Conservation (phyloP, 2,329 filamentous ascomycete species). For the Pestalotiopsis sp. region DNA sequence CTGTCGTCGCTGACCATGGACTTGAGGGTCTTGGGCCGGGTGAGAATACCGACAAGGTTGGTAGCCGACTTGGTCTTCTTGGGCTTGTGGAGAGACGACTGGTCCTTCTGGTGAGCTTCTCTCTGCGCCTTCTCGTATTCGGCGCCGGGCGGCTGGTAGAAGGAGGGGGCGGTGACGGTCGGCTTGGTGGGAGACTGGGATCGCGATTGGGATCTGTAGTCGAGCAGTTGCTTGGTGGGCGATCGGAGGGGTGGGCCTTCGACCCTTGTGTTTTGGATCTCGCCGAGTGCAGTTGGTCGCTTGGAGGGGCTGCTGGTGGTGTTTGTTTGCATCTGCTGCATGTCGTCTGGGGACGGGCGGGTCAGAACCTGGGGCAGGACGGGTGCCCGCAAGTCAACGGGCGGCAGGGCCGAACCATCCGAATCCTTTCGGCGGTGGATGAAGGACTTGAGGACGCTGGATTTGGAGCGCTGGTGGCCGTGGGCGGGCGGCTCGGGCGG, state of each 20-base stretch:
- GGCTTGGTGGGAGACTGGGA: conserved; percentile 32
- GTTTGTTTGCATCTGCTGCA: conserved; percentile 16
- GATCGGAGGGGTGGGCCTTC: conserved; percentile 25
- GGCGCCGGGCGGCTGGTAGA: conserved; percentile 43
- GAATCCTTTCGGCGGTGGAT: conserved; percentile 53
- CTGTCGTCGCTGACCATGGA: conserved; percentile 54
- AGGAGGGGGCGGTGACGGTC: conserved; percentile 25
- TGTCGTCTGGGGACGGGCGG: conserved; percentile 28
- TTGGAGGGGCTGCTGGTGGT: conserved; percentile 35
- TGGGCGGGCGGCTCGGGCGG: conserved; percentile 10
- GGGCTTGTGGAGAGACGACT: conserved; percentile 58
- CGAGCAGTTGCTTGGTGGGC: conserved; percentile 23
- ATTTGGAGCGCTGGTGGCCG: conserved; percentile 47
- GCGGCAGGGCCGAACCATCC: conserved; percentile 38
- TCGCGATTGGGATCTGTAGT: conserved; percentile 14
- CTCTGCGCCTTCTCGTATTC: conserved; percentile 32
- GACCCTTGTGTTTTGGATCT: conserved; percentile 58
- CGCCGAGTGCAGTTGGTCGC: conserved; percentile 52
- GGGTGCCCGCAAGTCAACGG: conserved; percentile 25
- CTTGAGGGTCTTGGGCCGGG: conserved; percentile 73
- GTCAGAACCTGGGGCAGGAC: conserved; percentile 26
- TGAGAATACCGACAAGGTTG: conserved; percentile 77
- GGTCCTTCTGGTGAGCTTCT: conserved; percentile 39
- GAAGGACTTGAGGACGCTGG: conserved; percentile 52
- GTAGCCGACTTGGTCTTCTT: conserved; percentile 84